Evolutionary conservation across 2,329 filamentous ascomycete species (phyloP), one percentile per base, ranked within the genome.

Genomic region (Verticillium isaacii): DNA sequence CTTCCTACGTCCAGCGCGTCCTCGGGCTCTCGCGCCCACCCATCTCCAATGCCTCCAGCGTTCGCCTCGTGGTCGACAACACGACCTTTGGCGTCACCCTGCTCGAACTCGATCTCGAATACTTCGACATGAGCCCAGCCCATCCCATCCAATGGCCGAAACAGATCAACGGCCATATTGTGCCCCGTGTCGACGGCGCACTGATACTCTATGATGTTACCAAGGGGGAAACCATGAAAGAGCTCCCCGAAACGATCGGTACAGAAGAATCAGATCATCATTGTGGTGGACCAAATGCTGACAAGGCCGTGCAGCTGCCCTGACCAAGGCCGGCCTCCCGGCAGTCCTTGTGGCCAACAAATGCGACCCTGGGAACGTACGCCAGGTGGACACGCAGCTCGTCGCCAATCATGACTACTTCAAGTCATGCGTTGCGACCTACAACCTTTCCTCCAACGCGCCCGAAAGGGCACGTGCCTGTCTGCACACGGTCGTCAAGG

Each of bases 121-220:
- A 82, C 66, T 87, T 89, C 69, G 85, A 89, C 69, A 77, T 89
- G 64, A 80, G 82, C 65, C 81, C 84, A 29, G 75, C 79, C 61
- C 81, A 83, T 64, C 82, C 83, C 61, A 85, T 89, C 63, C 82
- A 85, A 72, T 89, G 87, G 87, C 87, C 86, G 14, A 87, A 85
- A 68, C 85, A 88, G 70, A 84, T 88, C 67, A 84, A 89, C 70
- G 90, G 91, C 63, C 82, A 88, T 65, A 85, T 88, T 64, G 82
- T 91, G 63, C 91, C 92, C 58, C 84, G 83, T 50, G 85, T 97
- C 70, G 91, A 98, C 70, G 94, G 91, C 23, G 92, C 91, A 56
- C 78, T 97, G 68, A 85, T 94, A 62, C 79, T 98, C 57, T 97
- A 97, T 80, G 92, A 97, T 82, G 90, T 96, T 55, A 91, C 88